Evolutionary conservation across 495 filamentous ascomycete genomes (phyloP).

Genomic region (Neurospora terricola): DNA sequence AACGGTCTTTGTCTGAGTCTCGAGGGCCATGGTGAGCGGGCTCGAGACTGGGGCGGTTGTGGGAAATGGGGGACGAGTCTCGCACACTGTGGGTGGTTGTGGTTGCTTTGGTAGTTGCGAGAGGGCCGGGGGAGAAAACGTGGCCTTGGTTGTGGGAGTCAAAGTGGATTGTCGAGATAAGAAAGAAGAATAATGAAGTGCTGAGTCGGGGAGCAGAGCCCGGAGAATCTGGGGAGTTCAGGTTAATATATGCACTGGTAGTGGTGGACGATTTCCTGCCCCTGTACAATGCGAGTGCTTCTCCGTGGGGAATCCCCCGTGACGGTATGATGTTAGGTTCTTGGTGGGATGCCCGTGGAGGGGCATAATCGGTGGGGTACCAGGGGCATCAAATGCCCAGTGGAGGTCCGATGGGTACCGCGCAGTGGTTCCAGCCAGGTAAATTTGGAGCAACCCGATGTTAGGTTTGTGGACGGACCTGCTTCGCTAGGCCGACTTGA

Average conservation of each 20-base stretch:
- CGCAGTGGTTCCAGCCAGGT: neutral
- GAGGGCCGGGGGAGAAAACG: constrained; percentile 33
- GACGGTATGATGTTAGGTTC: neutral
- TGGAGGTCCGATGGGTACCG: neutral
- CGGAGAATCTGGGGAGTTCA: constrained; percentile 14
- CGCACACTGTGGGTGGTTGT: constrained; percentile 26
- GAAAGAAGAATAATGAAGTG: constrained; percentile 25
- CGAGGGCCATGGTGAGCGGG: constrained; percentile 46
- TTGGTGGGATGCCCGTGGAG: neutral
- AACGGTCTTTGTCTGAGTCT: constrained; percentile 66
- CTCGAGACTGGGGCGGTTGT: constrained; percentile 35
- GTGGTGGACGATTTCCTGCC: neutral
- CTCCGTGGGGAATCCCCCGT: neutral
- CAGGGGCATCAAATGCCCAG: neutral
- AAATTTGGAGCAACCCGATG: neutral
- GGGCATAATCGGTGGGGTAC: neutral
- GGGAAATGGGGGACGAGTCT: constrained; percentile 37
- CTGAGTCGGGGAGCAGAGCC: constrained; percentile 23
- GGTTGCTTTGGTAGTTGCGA: constrained; percentile 14
- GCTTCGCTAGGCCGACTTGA: neutral
- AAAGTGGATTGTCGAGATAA: constrained; percentile 23
- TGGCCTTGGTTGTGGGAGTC: constrained; percentile 4
- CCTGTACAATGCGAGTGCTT: constrained; percentile 4
- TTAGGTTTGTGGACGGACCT: neutral
- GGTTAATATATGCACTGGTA: constrained; percentile 9